Evolutionary conservation across 306 rosid genomes (phyloP).

Genomic region (Cicer chorassanicum): DNA sequence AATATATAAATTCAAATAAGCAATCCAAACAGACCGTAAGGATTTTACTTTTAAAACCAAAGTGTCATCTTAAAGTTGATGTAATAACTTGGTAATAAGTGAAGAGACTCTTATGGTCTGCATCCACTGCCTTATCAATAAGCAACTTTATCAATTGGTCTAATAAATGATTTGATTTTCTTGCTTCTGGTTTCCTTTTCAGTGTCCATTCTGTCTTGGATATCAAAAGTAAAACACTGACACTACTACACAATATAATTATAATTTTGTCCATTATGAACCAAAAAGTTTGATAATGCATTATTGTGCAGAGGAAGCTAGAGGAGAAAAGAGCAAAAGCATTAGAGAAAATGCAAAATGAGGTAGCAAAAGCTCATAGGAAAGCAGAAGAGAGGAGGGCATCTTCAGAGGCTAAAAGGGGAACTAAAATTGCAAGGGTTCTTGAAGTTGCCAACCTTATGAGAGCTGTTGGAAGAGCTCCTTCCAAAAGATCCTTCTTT

Average conservation of each 20-base stretch:
- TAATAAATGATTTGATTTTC: constrained; percentile 29
- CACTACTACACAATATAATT: neutral
- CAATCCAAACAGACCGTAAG: too few species aligned
- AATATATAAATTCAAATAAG: too few species aligned
- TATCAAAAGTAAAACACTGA: neutral
- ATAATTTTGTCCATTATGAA: constrained; percentile 21
- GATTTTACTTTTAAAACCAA: too few species aligned
- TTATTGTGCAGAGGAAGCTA: constrained; percentile 77
- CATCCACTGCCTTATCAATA: constrained; percentile 31
- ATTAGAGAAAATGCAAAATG: constrained; percentile 85
- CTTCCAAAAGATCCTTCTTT: constrained; percentile 83
- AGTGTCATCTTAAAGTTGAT: neutral
- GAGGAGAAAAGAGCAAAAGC: constrained; percentile 94
- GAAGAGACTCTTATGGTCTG: constrained; percentile 16
- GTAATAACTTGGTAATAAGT: constrained; percentile 1
- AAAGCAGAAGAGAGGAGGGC: constrained; percentile 92
- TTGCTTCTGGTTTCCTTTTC: constrained; percentile 1
- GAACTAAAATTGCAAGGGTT: constrained; percentile 83
- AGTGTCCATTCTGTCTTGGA: constrained; percentile 1
- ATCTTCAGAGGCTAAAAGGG: constrained; percentile 90
- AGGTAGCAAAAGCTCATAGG: constrained; percentile 78
- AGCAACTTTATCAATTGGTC: constrained; percentile 28
- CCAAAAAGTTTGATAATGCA: constrained; percentile 2
- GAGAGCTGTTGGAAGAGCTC: constrained; percentile 93
- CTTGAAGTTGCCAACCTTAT: constrained; percentile 76